Evolutionary conservation across 2,329 filamentous ascomycete species (phyloP), one percentile per base, ranked within the genome.

Genomic region (Aspergillus quadricinctus): DNA sequence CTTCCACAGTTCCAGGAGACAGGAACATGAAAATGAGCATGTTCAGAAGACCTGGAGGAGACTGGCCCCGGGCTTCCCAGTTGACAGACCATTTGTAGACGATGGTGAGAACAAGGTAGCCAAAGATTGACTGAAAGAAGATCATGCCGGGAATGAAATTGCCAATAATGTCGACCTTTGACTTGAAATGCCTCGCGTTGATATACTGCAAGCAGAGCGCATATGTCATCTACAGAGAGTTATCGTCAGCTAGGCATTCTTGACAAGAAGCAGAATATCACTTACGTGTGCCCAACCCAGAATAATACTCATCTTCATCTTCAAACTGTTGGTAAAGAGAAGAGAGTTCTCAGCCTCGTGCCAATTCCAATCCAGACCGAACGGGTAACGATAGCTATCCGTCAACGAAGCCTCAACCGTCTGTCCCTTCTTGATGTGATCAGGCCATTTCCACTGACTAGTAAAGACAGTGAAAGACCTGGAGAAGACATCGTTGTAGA

Each of bases 21-120:
- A 99, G 78, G 80, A 99, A 99, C 95, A 99, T 99, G 83, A 97
- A 97, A 69, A 99, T 99, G 69, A 99, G 81, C 93, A 97, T 97
- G 83, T 99, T 99, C 60, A 99, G 79, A 58, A 99, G 81, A 68
- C 92, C 91, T 2, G 95, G 94, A 1, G 95, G 90, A 60, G 84
- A 82, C 64, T 82, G 72, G 43, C 81, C 85, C 45, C 81, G 82
- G 10, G 81, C 85, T 49, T 78, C 77, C 94, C 94, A 99, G 74
- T 99, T 88, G 40, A 96, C 83, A 9, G 84, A 88, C 94, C 95
- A 99, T 78, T 99, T 99, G 83, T 95, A 97, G 66, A 99, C 78
- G 69, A 99, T 97, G 68, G 90, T 91, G 69, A 97, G 80, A 49
- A 96, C 90, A 19, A 99, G 84, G 72, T 99, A 99, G 52, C 94